A percentile compares a stretch with the other conserved stretches of the same genome.
Conservation (phyloP, 2,329 filamentous ascomycete species). For the Pseudophaeomoniella oleicola region DNA sequence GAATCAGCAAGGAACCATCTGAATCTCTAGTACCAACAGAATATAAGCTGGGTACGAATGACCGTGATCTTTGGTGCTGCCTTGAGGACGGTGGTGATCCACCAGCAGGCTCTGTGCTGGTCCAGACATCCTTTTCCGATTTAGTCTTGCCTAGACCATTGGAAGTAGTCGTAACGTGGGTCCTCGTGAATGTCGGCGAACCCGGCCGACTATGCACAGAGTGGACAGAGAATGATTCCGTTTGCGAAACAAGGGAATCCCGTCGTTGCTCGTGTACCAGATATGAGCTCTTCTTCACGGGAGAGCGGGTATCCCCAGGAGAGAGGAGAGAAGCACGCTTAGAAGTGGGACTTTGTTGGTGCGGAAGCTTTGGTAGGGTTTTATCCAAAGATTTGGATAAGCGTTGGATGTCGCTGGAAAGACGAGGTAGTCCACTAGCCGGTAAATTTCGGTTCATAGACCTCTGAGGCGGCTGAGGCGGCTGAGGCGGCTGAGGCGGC, state of each 20-base stretch:
- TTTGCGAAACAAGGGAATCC: conserved; percentile 25
- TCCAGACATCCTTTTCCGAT: conserved; percentile 24
- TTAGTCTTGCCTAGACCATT: conserved; percentile 26
- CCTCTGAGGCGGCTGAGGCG: not conserved
- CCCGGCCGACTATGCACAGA: conserved; percentile 19
- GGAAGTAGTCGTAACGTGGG: conserved; percentile 24
- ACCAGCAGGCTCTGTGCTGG: conserved; percentile 15
- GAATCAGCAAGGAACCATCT: conserved; percentile 28
- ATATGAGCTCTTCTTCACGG: conserved; percentile 17
- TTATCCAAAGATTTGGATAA: conserved; percentile 8
- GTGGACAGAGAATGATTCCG: conserved; percentile 25
- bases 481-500: not conserved
- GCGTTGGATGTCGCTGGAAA: conserved; percentile 4
- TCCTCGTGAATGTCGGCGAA: conserved; percentile 22
- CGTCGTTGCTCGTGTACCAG: conserved; percentile 22
- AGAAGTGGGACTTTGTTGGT: conserved; percentile 4
- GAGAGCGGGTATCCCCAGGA: conserved; percentile 4
- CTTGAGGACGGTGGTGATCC: conserved; percentile 10
- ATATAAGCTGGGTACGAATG: conserved; percentile 29
- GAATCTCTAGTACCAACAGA: conserved; percentile 29
- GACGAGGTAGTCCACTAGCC: not conserved
- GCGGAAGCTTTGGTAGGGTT: conserved; percentile 4
- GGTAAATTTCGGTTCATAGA: not conserved
- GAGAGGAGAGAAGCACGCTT: not conserved
- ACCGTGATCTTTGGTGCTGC: conserved; percentile 20